A percentile compares a stretch with the other conserved stretches of the same genome.
Evolutionary conservation across 306 rosid species (phyloP).

Genomic region (Begonia masoniana): DNA sequence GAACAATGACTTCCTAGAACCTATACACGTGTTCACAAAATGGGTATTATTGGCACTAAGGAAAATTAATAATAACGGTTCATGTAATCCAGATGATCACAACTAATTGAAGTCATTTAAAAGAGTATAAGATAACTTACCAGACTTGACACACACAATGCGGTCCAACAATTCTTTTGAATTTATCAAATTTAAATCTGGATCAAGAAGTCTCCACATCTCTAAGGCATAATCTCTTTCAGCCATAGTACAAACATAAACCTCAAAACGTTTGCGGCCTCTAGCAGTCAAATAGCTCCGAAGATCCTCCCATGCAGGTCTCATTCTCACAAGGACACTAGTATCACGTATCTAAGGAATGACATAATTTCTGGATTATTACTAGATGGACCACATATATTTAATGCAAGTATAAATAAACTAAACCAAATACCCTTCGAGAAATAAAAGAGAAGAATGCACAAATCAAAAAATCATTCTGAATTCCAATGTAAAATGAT

Average conservation of each 20-base stretch:
- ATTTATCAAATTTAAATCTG: slow-evolving; percentile 86
- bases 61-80: no score
- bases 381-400: no score
- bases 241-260: slow-evolving; percentile 98
- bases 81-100: no score
- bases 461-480: no score
- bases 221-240: slow-evolving; percentile 99
- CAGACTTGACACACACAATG: slow-evolving; percentile 94
- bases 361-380: background rate
- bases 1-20: slow-evolving; percentile 83
- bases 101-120: background rate
- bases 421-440: no score
- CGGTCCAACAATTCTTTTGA: slow-evolving; percentile 72
- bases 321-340: slow-evolving; percentile 96
- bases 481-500: no score
- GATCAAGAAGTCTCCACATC: slow-evolving; percentile 99
- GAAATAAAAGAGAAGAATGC: no score
- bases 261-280: slow-evolving; percentile 99
- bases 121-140: no score
- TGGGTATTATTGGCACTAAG: background rate
- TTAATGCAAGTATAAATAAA: no score
- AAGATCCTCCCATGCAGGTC: slow-evolving; percentile 99
- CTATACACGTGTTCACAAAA: slow-evolving; percentile 22
- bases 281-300: slow-evolving; percentile 92
- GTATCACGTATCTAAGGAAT: slow-evolving; percentile 80